These are phyloP conservation scores for Periconia sp. DNA, from an alignment of 2,329 filamentous ascomycete genomes.

Conservation along the genomic window DNA sequence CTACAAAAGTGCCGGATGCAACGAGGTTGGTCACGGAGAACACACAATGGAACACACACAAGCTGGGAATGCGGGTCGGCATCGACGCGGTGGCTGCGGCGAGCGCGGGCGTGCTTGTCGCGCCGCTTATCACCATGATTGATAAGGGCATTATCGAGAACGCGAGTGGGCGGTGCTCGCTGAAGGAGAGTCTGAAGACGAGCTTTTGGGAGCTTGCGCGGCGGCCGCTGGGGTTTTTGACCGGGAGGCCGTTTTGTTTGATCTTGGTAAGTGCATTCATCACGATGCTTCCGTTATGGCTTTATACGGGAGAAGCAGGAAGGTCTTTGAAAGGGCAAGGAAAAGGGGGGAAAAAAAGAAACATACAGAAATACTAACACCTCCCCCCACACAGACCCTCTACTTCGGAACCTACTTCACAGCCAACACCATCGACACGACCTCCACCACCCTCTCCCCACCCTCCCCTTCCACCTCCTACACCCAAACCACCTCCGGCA, in stretches of 20 bases:
- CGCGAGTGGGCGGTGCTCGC: constrained; percentile 67
- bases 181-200: constrained; percentile 60
- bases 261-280: constrained; percentile 51
- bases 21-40: neutral
- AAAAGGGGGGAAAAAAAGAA: neutral
- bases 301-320: neutral
- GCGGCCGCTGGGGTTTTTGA: constrained; percentile 63
- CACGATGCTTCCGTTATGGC: neutral
- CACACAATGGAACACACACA: constrained; percentile 71
- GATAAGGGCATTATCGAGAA: constrained; percentile 81
- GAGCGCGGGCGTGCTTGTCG: constrained; percentile 73
- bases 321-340: neutral
- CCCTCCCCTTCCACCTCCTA: constrained; percentile 51
- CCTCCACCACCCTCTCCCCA: constrained; percentile 60
- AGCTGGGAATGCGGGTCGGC: constrained; percentile 66
- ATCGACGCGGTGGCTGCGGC: constrained; percentile 71
- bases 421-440: constrained; percentile 84
- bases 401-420: constrained; percentile 90
- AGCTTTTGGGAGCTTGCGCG: constrained; percentile 60
- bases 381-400: constrained; percentile 49
- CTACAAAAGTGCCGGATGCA: neutral
- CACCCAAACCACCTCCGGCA: constrained; percentile 68
- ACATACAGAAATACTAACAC: neutral
- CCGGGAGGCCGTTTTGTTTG: constrained; percentile 68
- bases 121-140: constrained; percentile 84